Conservation (phyloP, 2,329 filamentous ascomycete species). For the Epichloe sp. region DNA sequence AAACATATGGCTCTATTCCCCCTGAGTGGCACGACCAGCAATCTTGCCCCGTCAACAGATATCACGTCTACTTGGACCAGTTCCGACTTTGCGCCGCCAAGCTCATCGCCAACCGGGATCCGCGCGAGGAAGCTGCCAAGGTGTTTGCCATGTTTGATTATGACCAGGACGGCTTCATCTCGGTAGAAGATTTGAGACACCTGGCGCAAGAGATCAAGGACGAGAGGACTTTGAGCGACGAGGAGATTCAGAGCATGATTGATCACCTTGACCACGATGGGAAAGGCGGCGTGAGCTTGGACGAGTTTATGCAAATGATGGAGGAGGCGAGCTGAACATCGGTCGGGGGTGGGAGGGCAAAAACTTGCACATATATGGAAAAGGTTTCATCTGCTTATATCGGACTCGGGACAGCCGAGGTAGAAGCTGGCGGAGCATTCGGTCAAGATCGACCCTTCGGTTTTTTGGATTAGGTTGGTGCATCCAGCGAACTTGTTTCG, state of each 20-base stretch:
- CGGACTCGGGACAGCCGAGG: background rate
- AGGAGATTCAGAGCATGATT: conserved; percentile 91
- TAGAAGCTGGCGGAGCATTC: background rate
- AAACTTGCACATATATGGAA: background rate
- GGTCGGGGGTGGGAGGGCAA: background rate
- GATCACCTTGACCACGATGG: conserved; percentile 94
- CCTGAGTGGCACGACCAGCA: conserved; percentile 37
- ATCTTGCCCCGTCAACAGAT: conserved; percentile 30
- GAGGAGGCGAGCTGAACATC: conserved; percentile 24
- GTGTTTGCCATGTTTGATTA: conserved; percentile 92
- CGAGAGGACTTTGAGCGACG: conserved; percentile 64
- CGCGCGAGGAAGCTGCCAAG: conserved; percentile 77
- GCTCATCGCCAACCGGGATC: conserved; percentile 71
- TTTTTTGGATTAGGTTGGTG: background rate
- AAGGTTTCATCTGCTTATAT: background rate
- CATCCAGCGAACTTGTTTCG: background rate
- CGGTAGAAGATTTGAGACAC: conserved; percentile 71
- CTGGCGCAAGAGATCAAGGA: conserved; percentile 88
- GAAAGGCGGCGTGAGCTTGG: conserved; percentile 62
- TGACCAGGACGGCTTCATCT: conserved; percentile 83
- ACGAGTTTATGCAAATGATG: conserved; percentile 57
- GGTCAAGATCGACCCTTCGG: background rate
- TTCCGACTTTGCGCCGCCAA: conserved; percentile 60
- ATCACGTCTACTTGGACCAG: conserved; percentile 40
- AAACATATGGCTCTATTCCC: conserved; percentile 65